Evolutionary conservation across 2,329 filamentous ascomycete genomes (phyloP).

Genomic region (Cercospora canescens): DNA sequence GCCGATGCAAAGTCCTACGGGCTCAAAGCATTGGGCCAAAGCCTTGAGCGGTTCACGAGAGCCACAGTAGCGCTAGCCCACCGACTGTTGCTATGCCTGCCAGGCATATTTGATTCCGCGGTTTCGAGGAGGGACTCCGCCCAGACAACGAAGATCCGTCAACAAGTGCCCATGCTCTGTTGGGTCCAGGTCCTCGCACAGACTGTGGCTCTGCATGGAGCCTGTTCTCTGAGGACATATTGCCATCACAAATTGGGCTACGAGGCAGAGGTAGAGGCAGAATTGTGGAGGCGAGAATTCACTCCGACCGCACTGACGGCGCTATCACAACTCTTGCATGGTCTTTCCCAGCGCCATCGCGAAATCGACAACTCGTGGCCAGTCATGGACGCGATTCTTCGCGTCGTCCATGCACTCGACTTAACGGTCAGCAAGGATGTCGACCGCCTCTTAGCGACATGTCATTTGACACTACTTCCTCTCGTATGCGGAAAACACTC

Average conservation of each 20-base stretch:
- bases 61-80: constrained; percentile 19
- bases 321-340: constrained; percentile 12
- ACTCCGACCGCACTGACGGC: not conserved
- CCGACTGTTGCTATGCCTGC: constrained; percentile 24
- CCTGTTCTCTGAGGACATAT: not conserved
- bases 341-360: constrained; percentile 16
- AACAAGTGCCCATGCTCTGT: constrained; percentile 19
- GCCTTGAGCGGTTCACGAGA: constrained; percentile 14
- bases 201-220: constrained; percentile 4
- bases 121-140: constrained; percentile 29
- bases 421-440: constrained; percentile 9
- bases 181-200: constrained; percentile 23
- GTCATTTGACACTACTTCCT: constrained; percentile 28
- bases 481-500: constrained; percentile 33
- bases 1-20: constrained; percentile 4
- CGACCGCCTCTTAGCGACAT: constrained; percentile 23
- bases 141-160: constrained; percentile 19
- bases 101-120: constrained; percentile 19
- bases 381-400: constrained; percentile 25
- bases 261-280: not conserved
- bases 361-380: constrained; percentile 26
- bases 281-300: not conserved
- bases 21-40: not conserved
- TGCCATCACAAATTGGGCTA: constrained; percentile 5
- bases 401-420: constrained; percentile 11